These are phyloP conservation scores for Suhomyces emberorum DNA, from an alignment of 805 yeast genomes.

Conservation along the genomic window DNA sequence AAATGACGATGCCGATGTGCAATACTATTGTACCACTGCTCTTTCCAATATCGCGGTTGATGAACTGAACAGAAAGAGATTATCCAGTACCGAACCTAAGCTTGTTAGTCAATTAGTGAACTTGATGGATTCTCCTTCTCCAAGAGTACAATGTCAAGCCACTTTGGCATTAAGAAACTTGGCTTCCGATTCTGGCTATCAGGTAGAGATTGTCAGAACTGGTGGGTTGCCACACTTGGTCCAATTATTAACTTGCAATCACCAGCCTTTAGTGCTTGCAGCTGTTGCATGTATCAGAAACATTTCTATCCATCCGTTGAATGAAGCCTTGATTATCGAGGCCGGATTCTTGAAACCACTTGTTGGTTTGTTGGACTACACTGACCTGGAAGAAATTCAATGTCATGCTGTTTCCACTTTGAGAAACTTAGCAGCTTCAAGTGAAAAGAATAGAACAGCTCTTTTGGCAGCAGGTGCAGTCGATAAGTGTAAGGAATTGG, in stretches of 20 bases:
- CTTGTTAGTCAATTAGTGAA: slow-evolving; percentile 83
- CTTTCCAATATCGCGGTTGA: slow-evolving; percentile 96
- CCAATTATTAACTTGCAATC: slow-evolving; percentile 81
- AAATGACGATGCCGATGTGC: slow-evolving; percentile 92
- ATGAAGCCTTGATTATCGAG: slow-evolving; percentile 92
- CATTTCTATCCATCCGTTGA: slow-evolving; percentile 92
- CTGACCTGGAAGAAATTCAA: slow-evolving; percentile 92
- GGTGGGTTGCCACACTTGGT: slow-evolving; percentile 94
- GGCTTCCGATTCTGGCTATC: slow-evolving; percentile 95
- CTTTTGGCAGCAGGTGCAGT: slow-evolving; percentile 95
- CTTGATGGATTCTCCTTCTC: slow-evolving; percentile 88
- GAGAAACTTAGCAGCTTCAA: slow-evolving; percentile 92
- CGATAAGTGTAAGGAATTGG: slow-evolving; percentile 84
- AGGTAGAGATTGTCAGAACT: slow-evolving; percentile 90
- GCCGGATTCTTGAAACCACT: slow-evolving; percentile 94
- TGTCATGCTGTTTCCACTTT: slow-evolving; percentile 97
- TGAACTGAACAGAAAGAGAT: slow-evolving; percentile 80
- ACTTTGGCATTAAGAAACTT: slow-evolving; percentile 92
- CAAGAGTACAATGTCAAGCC: slow-evolving; percentile 98
- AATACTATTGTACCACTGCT: slow-evolving; percentile 97
- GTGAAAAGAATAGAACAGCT: slow-evolving; percentile 88
- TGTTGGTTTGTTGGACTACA: slow-evolving; percentile 76
- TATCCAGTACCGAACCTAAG: slow-evolving; percentile 89
- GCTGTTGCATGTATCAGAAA: slow-evolving; percentile 98
- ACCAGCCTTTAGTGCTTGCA: slow-evolving; percentile 89